These are phyloP conservation scores for Magnolia sinica DNA, from an alignment of 164 flowering plant genomes.

Conservation along the genomic window DNA sequence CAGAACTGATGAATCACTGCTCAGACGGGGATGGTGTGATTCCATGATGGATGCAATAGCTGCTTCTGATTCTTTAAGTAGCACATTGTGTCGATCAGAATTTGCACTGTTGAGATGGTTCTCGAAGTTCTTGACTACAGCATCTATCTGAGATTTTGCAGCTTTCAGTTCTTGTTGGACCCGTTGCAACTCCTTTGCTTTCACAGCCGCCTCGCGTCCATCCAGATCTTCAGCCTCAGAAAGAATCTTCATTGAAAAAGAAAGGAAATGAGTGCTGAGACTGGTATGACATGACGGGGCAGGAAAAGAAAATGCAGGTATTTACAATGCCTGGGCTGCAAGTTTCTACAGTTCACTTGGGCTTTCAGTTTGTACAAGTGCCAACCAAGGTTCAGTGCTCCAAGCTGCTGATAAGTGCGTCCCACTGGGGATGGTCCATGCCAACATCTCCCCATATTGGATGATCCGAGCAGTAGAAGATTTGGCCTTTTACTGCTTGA, in stretches of 20 bases:
- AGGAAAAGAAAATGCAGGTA: neutral
- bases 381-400: no score
- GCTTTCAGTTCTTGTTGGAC: constrained; percentile 43
- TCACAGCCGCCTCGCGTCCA: constrained; percentile 56
- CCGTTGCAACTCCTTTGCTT: constrained; percentile 49
- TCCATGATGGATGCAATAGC: constrained; percentile 60
- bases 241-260: constrained; percentile 43
- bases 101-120: constrained; percentile 37
- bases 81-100: constrained; percentile 43
- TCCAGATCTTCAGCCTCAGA: constrained; percentile 73
- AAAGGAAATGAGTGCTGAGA: neutral
- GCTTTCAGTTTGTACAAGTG: no score
- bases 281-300: neutral
- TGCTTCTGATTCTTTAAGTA: constrained; percentile 60
- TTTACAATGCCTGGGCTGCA: neutral
- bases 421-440: no score
- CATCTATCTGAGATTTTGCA: constrained; percentile 54
- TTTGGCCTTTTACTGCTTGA: no score
- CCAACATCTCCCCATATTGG: no score
- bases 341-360: no score
- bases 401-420: no score
- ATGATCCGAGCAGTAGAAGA: no score
- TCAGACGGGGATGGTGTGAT: constrained; percentile 28
- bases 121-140: constrained; percentile 55
- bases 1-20: constrained; percentile 15